Conservation (phyloP, 1,284 basidiomycete species). For the Ustilago cynodontis region DNA sequence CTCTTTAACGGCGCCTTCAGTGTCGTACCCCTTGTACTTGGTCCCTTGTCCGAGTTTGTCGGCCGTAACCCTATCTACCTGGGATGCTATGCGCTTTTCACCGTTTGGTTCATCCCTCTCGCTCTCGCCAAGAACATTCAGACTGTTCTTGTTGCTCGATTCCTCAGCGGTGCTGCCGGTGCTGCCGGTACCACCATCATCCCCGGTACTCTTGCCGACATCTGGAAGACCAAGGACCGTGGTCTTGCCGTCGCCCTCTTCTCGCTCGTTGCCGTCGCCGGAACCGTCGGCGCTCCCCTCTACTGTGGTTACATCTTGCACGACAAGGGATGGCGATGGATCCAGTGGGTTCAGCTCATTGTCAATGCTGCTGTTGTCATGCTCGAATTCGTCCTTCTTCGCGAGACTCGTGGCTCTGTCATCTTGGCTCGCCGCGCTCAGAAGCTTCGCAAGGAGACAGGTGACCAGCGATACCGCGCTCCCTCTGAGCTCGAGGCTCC, state of each 20-base stretch:
- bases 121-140: constrained; percentile 68
- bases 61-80: constrained; percentile 69
- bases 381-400: constrained; percentile 65
- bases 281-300: constrained; percentile 61
- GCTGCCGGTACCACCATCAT: constrained; percentile 65
- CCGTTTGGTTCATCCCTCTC: constrained; percentile 65
- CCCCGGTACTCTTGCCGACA: constrained; percentile 55
- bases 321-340: constrained; percentile 69
- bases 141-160: constrained; percentile 64
- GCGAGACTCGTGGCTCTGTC: constrained; percentile 69
- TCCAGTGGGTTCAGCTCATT: constrained; percentile 67
- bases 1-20: constrained; percentile 63
- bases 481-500: constrained; percentile 69
- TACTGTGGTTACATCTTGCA: constrained; percentile 67
- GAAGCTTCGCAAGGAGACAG: constrained; percentile 67
- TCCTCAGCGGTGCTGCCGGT: constrained; percentile 68
- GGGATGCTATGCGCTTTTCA: constrained; percentile 66
- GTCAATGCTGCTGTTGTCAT: constrained; percentile 64
- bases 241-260: constrained; percentile 67
- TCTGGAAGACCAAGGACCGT: constrained; percentile 67
- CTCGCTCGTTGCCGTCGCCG: constrained; percentile 68
- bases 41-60: constrained; percentile 68
- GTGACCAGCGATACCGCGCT: constrained; percentile 66
- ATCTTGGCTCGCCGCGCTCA: constrained; percentile 65
- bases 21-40: constrained; percentile 65